Base-by-base conservation (phyloP, 768 basidiomycete genomes). In the Boletus insuetus region DNA sequence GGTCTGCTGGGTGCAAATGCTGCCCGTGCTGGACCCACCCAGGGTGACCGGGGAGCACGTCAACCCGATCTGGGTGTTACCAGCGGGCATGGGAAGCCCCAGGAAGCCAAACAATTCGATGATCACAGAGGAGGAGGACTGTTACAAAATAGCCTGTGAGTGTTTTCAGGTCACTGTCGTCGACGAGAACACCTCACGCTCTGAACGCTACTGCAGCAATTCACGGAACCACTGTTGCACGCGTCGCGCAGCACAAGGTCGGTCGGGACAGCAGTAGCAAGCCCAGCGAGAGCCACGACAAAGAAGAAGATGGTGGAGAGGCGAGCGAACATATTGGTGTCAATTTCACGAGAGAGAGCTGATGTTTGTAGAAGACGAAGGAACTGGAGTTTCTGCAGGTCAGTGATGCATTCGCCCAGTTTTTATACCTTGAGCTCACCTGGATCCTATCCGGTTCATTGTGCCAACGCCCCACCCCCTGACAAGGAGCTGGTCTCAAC, bases 181-280 rank as follows among this genome's bases (percentile, higher is more conserved):
- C 37, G 2, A n/a, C n/a, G 20, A 51, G 16, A 35, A 4, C 34
- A 4, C 26, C 44, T 55, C 38, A 51, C 49, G 13, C 19, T n/a
- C 5, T 16, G 22, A 14, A 11, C 8, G 32, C 24, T 48, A 22
- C 14, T 3, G 38, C 49, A 63, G 54, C 55, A 64, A 16, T 48
- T 43, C 24, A 76, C 45, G n/a, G n/a, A n/a, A n/a, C n/a, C n/a
- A n/a, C 62, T 45, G 63, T 72, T 72, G 67, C 81, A 82, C 16
- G 64, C 0, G 44, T 19, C 37, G 40, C 32, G 16, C 45, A n/a
- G n/a, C 14, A 42, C 46, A 19, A 59, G 46, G 11, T 20, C 41
- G 32, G 34, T 32, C 12, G 58, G 59, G 24, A n/a, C 45, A 20
- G 55, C 55, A 22, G 9, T 11, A 9, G 34, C 40, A 29, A 42